Percentiles rank a stretch among this genome's conserved stretches.
Evolutionary conservation across 805 yeast genomes (phyloP).

Genomic region (Hanseniaspora mollemarum): DNA sequence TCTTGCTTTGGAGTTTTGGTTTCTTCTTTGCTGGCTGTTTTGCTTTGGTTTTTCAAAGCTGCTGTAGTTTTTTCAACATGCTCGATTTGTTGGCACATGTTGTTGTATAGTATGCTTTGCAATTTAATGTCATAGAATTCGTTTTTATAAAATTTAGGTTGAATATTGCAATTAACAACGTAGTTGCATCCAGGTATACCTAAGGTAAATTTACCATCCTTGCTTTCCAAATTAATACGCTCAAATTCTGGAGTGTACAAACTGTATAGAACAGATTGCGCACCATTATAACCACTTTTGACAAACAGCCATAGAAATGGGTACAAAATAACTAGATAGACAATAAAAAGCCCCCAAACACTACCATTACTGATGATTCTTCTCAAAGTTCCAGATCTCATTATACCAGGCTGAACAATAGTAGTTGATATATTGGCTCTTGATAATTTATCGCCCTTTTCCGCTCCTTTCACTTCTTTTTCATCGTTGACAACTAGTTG

Average conservation of each 20-base stretch:
- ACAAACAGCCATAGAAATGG: slow-evolving; percentile 77
- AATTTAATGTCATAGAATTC: slow-evolving; percentile 55
- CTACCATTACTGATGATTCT: slow-evolving; percentile 70
- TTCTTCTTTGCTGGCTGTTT: slow-evolving; percentile 12
- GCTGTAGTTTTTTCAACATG: slow-evolving; percentile 63
- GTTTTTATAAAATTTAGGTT: slow-evolving; percentile 42
- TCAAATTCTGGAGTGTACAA: slow-evolving; percentile 60
- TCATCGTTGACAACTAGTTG: slow-evolving; percentile 48
- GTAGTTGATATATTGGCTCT: slow-evolving; percentile 49
- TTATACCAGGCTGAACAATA: slow-evolving; percentile 81
- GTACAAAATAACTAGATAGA: slow-evolving; percentile 46
- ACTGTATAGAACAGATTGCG: slow-evolving; percentile 63
- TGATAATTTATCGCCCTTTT: slow-evolving; percentile 51
- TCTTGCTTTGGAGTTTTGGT: no score
- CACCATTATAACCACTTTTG: slow-evolving; percentile 66
- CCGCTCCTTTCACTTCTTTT: slow-evolving; percentile 40
- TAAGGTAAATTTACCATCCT: slow-evolving; percentile 20
- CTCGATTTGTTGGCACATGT: slow-evolving; percentile 48
- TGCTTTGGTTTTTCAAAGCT: slow-evolving; percentile 43
- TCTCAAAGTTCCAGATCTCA: slow-evolving; percentile 78
- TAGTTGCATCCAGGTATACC: slow-evolving; percentile 56
- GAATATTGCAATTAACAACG: slow-evolving; percentile 16
- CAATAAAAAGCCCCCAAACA: slow-evolving; percentile 48
- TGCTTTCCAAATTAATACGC: slow-evolving; percentile 49
- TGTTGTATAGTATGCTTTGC: slow-evolving; percentile 49